A percentile compares a stretch with the other conserved stretches of the same genome.
Conservation (phyloP, 192 early-diverging fungal genomes). For the Entomortierella beljakovae region DNA sequence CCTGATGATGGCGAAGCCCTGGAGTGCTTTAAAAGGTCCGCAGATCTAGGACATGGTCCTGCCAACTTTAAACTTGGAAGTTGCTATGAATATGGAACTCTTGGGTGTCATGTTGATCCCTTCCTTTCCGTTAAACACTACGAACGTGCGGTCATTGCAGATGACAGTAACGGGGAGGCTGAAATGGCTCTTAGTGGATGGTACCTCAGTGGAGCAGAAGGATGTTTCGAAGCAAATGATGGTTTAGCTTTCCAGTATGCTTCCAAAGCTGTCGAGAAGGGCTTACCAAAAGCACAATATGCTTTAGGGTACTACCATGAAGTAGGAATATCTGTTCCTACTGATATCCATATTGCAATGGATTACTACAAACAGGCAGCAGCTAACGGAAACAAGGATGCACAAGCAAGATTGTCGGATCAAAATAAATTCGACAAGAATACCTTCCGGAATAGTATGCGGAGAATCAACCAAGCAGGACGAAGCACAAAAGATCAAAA, state of each 20-base stretch:
- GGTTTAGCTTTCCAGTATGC: slow-evolving; percentile 86
- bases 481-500: slow-evolving; percentile 34
- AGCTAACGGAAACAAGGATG: slow-evolving; percentile 39
- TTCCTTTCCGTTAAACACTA: slow-evolving; percentile 80
- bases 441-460: slow-evolving; percentile 34
- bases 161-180: slow-evolving; percentile 75
- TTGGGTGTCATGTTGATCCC: slow-evolving; percentile 75
- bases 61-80: slow-evolving; percentile 85
- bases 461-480: slow-evolving; percentile 27
- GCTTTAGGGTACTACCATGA: slow-evolving; percentile 93
- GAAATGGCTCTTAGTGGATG: slow-evolving; percentile 92
- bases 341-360: slow-evolving; percentile 63
- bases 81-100: slow-evolving; percentile 81
- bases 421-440: slow-evolving; percentile 14
- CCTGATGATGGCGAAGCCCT: slow-evolving; percentile 81
- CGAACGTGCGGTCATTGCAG: slow-evolving; percentile 70
- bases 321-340: slow-evolving; percentile 75
- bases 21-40: slow-evolving; percentile 78
- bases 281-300: slow-evolving; percentile 85
- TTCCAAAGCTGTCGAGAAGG: slow-evolving; percentile 82
- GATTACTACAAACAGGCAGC: slow-evolving; percentile 35
- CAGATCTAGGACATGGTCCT: slow-evolving; percentile 76
- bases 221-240: slow-evolving; percentile 73
- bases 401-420: slow-evolving; percentile 25
- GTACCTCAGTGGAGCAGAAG: slow-evolving; percentile 84